Percentiles rank a stretch among this genome's conserved stretches.
phyloP scores from a whole-genome alignment of 2,329 filamentous ascomycete species.

The Purpureocillium lavendulum region DNA sequence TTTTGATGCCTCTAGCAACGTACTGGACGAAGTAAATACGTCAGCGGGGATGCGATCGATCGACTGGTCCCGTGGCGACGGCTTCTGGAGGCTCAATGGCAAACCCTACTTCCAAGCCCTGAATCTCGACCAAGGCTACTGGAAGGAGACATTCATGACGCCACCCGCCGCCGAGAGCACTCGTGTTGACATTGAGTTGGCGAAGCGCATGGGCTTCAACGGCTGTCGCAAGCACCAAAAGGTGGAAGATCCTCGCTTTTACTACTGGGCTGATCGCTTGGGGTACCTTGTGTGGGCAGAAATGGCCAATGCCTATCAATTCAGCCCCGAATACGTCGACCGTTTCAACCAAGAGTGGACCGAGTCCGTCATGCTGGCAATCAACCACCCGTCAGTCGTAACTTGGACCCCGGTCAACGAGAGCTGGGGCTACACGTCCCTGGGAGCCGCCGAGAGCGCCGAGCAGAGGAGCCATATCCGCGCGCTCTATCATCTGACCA shows the following conservation, averaged over 20 bases:
- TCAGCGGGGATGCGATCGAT: conserved; percentile 53
- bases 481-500: conserved; percentile 55
- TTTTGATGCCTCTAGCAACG: conserved; percentile 26
- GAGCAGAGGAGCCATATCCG: conserved; percentile 57
- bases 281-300: conserved; percentile 58
- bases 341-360: conserved; percentile 58
- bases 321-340: conserved; percentile 47
- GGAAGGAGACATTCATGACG: conserved; percentile 52
- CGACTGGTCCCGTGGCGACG: conserved; percentile 48
- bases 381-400: conserved; percentile 57
- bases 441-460: conserved; percentile 36
- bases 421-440: conserved; percentile 54
- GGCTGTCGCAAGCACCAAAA: conserved; percentile 59
- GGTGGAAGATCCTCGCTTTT: conserved; percentile 51
- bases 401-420: conserved; percentile 61
- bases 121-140: conserved; percentile 55
- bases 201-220: conserved; percentile 55
- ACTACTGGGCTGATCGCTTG: conserved; percentile 52
- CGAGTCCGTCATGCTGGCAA: conserved; percentile 52
- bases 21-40: conserved; percentile 49
- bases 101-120: conserved; percentile 52
- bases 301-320: conserved; percentile 58
- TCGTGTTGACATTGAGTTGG: conserved; percentile 43
- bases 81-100: conserved; percentile 50
- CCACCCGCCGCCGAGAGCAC: conserved; percentile 39